Conservation (phyloP, 116 monocot genomes). For the Iris pallida region DNA sequence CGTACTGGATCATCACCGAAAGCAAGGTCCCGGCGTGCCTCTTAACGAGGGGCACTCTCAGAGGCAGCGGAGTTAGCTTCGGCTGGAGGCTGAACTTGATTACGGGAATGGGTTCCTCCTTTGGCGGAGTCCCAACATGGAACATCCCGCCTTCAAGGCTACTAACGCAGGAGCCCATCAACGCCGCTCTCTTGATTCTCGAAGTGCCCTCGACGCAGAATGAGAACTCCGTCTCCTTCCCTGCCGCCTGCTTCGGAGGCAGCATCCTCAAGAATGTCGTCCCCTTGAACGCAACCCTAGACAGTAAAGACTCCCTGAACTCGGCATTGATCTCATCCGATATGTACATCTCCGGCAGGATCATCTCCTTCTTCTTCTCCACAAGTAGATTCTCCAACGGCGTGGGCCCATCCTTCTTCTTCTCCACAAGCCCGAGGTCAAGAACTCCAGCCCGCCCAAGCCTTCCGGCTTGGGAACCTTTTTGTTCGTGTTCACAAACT, state of each 20-base stretch:
- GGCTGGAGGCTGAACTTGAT: slow-evolving; percentile 71
- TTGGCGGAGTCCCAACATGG: slow-evolving; percentile 45
- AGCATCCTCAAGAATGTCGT: slow-evolving; percentile 51
- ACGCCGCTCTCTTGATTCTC: slow-evolving; percentile 59
- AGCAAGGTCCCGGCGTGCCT: slow-evolving; percentile 65
- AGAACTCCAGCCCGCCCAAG: slow-evolving; percentile 55
- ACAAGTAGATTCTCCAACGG: slow-evolving; percentile 62
- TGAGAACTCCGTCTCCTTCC: slow-evolving; percentile 74
- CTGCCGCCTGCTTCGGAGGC: slow-evolving; percentile 43
- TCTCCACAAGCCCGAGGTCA: slow-evolving; percentile 20
- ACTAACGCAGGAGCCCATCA: slow-evolving; percentile 40
- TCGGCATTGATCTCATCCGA: slow-evolving; percentile 69
- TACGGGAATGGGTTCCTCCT: slow-evolving; percentile 51
- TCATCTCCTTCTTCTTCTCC: slow-evolving; percentile 42
- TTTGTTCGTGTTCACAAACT: slow-evolving; percentile 48
- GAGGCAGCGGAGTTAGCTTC: slow-evolving; percentile 45
- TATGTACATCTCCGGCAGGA: slow-evolving; percentile 63
- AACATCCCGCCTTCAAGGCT: slow-evolving; percentile 65
- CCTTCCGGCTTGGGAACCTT: slow-evolving; percentile 36
- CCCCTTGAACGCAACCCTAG: slow-evolving; percentile 57
- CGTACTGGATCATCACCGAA: slow-evolving; percentile 75
- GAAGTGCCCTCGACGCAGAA: slow-evolving; percentile 49
- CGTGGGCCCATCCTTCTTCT: slow-evolving; percentile 21
- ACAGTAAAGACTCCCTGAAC: slow-evolving; percentile 62
- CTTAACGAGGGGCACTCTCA: slow-evolving; percentile 64